phyloP scores from a whole-genome alignment of 306 rosid species.

The Potentilla sterilis region DNA sequence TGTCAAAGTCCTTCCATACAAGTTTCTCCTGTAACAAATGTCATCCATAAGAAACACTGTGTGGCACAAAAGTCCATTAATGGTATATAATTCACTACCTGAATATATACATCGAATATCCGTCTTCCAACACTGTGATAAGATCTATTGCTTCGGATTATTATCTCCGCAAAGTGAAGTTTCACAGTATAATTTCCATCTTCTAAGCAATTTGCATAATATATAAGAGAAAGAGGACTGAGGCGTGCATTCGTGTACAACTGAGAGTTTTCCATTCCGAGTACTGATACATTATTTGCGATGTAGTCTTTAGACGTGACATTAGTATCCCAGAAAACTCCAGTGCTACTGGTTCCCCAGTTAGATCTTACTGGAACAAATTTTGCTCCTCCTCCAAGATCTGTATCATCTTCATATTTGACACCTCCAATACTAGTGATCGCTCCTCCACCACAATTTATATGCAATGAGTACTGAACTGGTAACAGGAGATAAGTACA shows the following conservation, averaged over 20 bases:
- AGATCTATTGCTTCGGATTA: slow-evolving; percentile 42
- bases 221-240: slow-evolving; percentile 51
- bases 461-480: slow-evolving; percentile 39
- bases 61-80: background rate
- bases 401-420: slow-evolving; percentile 37
- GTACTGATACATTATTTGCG: slow-evolving; percentile 23
- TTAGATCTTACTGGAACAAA: background rate
- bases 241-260: slow-evolving; percentile 54
- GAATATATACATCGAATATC: slow-evolving; percentile 57
- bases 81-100: slow-evolving; percentile 36
- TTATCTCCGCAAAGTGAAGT: slow-evolving; percentile 54
- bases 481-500: background rate
- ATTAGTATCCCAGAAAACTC: slow-evolving; percentile 35
- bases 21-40: slow-evolving; percentile 37
- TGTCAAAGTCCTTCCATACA: slow-evolving; percentile 43
- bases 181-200: slow-evolving; percentile 52
- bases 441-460: slow-evolving; percentile 62
- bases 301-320: slow-evolving; percentile 23
- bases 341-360: slow-evolving; percentile 60
- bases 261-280: slow-evolving; percentile 32
- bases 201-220: slow-evolving; percentile 55
- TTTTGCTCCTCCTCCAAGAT: background rate
- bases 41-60: background rate
- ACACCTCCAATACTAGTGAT: slow-evolving; percentile 29
- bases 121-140: slow-evolving; percentile 52